Conservation (phyloP, 257 asterid genomes). For the Solanum piurae region DNA sequence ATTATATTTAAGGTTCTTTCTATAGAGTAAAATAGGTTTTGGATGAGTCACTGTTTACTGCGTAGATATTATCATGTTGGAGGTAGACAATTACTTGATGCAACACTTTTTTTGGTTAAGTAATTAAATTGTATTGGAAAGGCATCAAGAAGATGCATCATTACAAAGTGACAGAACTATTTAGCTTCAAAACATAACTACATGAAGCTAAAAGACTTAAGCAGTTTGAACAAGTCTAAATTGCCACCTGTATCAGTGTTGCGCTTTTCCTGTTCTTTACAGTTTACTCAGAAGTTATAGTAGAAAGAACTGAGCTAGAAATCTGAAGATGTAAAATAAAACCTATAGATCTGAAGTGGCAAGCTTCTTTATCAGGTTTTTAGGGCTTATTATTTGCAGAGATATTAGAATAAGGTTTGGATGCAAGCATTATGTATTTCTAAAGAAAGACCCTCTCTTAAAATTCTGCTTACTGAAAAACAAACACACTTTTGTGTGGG, state of each 20-base stretch:
- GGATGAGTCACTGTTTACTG: neutral
- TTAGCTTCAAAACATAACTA: neutral
- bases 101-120: neutral
- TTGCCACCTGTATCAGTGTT: neutral
- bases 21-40: neutral
- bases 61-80: neutral
- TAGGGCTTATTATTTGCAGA: neutral
- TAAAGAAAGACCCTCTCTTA: neutral
- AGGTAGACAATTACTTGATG: neutral
- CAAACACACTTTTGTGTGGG: neutral
- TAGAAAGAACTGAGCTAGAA: neutral
- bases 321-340: neutral
- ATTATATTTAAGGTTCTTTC: neutral
- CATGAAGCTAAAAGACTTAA: neutral
- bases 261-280: neutral
- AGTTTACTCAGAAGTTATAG: neutral
- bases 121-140: neutral
- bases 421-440: neutral
- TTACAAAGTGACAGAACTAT: neutral
- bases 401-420: neutral
- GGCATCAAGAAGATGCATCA: neutral
- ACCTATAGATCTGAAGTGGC: neutral
- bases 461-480: neutral
- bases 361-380: neutral
- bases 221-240: neutral